Percentiles rank a stretch among this genome's conserved stretches.
Evolutionary conservation across 2,329 filamentous ascomycete genomes (phyloP).

Genomic region (Exophiala calicioides): DNA sequence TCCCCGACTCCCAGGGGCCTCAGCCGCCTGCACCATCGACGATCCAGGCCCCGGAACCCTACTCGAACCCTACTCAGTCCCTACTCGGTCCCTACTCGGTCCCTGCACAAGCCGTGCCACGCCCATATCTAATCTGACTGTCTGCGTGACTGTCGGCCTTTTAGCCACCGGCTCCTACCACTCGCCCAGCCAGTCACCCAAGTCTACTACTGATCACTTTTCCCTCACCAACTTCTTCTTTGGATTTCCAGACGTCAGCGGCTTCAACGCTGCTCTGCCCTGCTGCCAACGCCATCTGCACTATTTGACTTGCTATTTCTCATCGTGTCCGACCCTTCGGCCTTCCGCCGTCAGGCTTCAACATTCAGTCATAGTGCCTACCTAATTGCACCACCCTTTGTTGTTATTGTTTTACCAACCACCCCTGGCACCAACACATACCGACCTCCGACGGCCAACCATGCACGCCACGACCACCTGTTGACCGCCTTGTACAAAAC

Average conservation of each 20-base stretch:
- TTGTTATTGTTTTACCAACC: conserved; percentile 15
- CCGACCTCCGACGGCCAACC: conserved; percentile 20
- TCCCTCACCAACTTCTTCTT: too few relatives aligned
- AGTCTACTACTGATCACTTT: too few relatives aligned
- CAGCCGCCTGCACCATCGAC: not conserved
- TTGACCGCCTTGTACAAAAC: conserved; percentile 28
- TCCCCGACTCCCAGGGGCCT: too few relatives aligned
- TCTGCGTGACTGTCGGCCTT: not conserved
- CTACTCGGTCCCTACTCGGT: not conserved
- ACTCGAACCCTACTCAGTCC: not conserved
- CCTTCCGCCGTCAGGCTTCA: too few relatives aligned
- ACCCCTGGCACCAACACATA: conserved; percentile 11
- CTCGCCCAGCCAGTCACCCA: too few relatives aligned
- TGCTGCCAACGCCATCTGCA: not conserved
- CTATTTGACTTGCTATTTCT: conserved; percentile 13
- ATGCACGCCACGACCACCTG: conserved; percentile 23
- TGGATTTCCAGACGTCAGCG: conserved; percentile 3
- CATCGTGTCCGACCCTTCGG: conserved; percentile 6
- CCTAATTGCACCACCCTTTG: not conserved
- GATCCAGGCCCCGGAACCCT: not conserved
- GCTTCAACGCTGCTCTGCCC: not conserved
- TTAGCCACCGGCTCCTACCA: too few relatives aligned
- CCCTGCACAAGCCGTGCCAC: too few relatives aligned
- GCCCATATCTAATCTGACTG: too few relatives aligned
- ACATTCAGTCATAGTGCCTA: conserved; percentile 6